A percentile compares a stretch with the other conserved stretches of the same genome.
phyloP scores from a whole-genome alignment of 768 basidiomycete genomes.

The Agaricus sinodeliciosus region DNA sequence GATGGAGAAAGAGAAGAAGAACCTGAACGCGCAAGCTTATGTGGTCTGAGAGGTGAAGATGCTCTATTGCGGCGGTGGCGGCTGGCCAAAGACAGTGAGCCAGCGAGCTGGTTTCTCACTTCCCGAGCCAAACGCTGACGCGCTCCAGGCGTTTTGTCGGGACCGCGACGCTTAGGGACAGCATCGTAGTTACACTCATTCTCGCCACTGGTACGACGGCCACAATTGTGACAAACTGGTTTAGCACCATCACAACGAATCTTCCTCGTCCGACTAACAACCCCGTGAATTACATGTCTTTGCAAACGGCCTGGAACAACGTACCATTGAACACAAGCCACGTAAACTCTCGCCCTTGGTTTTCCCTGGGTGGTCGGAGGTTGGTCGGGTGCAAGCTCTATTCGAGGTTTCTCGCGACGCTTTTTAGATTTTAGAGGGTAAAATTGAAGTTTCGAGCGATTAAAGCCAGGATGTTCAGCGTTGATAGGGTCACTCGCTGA shows the following conservation, averaged over 20 bases:
- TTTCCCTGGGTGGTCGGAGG: constrained; percentile 81
- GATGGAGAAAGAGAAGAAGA: constrained; percentile 5
- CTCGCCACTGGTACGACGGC: constrained; percentile 37
- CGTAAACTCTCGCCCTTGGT: constrained; percentile 66
- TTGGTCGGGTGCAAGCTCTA: constrained; percentile 69
- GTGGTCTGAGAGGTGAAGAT: neutral
- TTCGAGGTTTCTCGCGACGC: constrained; percentile 50
- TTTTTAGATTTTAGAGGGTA: constrained; percentile 28
- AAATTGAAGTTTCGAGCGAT: neutral
- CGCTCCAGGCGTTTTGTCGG: constrained; percentile 74
- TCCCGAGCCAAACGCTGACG: constrained; percentile 56
- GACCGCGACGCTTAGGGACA: constrained; percentile 72
- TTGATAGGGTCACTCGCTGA: neutral
- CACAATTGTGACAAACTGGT: constrained; percentile 70
- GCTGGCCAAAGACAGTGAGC: constrained; percentile 15
- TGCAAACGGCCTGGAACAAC: constrained; percentile 14
- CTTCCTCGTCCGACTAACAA: constrained; percentile 62
- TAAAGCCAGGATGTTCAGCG: neutral
- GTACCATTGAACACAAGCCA: constrained; percentile 76
- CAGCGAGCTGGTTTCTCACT: constrained; percentile 26
- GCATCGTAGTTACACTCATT: constrained; percentile 61
- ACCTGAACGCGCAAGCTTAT: neutral
- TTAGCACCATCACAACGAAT: constrained; percentile 81
- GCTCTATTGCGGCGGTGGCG: constrained; percentile 30
- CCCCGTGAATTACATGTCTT: constrained; percentile 3